Percentiles rank a stretch among this genome's conserved stretches.
phyloP scores from a whole-genome alignment of 192 early-diverging fungal genomes.

The Backusella macrospora region DNA sequence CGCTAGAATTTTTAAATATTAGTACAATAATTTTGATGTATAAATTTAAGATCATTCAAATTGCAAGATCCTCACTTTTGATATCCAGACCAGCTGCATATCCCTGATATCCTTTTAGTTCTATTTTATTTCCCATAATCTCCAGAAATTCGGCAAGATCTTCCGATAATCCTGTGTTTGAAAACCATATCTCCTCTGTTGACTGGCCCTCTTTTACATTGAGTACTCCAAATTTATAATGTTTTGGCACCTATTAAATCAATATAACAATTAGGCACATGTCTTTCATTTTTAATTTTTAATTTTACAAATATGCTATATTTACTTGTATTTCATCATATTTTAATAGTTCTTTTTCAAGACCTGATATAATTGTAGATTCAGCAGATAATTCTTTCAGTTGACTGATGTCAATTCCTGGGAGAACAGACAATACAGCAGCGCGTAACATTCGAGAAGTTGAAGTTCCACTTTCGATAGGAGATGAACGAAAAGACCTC shows the following conservation, averaged over 20 bases:
- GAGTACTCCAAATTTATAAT: conserved; percentile 83
- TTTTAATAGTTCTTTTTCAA: conserved; percentile 68
- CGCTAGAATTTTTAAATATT: conserved; percentile 35
- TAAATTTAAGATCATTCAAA: conserved; percentile 2
- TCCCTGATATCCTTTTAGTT: conserved; percentile 72
- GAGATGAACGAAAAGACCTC: neutral
- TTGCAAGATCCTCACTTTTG: conserved; percentile 48
- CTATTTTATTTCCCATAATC: conserved; percentile 69
- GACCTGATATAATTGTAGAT: conserved; percentile 44
- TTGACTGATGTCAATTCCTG: conserved; percentile 40
- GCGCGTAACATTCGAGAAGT: conserved; percentile 32
- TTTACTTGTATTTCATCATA: conserved; percentile 80
- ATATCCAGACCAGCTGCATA: conserved; percentile 80
- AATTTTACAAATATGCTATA: conserved; percentile 14
- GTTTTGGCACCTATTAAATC: conserved; percentile 30
- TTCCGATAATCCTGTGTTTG: conserved; percentile 59
- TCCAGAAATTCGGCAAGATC: conserved; percentile 64
- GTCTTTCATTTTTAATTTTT: neutral
- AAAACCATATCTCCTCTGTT: conserved; percentile 76
- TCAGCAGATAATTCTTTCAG: conserved; percentile 65
- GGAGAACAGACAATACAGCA: conserved; percentile 17
- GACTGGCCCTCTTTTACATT: conserved; percentile 65
- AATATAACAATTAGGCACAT: neutral
- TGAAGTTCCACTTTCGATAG: neutral
- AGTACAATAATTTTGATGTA: neutral